Conservation (phyloP, 352 stramenopile genomes). For the Pythium myriotylum region DNA sequence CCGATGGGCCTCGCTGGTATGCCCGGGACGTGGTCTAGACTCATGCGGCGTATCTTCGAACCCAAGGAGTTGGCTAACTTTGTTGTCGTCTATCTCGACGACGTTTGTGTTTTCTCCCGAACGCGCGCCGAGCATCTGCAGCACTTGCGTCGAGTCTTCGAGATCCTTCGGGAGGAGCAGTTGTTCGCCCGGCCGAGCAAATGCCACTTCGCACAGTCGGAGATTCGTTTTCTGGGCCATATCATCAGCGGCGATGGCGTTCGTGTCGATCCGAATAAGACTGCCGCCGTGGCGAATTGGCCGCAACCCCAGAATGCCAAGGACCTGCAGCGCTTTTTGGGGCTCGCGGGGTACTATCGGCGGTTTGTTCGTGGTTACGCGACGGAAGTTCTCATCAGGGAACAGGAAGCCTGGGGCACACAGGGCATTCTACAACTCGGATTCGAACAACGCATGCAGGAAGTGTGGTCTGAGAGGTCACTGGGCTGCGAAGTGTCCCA, state of each 20-base stretch:
- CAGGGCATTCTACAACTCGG: too few relatives aligned
- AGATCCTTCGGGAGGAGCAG: slow-evolving; percentile 26
- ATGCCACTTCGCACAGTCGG: slow-evolving; percentile 14
- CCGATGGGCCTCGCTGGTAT: slow-evolving; percentile 46
- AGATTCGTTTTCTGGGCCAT: slow-evolving; percentile 21
- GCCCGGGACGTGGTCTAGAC: slow-evolving; percentile 38
- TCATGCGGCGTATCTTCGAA: slow-evolving; percentile 38
- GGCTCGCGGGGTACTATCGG: slow-evolving; percentile 28
- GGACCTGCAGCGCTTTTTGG: slow-evolving; percentile 26
- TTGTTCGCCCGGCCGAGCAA: slow-evolving; percentile 28
- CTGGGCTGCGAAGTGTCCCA: too few relatives aligned
- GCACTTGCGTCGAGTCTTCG: slow-evolving; percentile 16
- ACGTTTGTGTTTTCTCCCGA: slow-evolving; percentile 39
- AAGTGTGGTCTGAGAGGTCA: too few relatives aligned
- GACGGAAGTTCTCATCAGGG: too few relatives aligned
- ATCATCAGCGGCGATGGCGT: slow-evolving; percentile 14
- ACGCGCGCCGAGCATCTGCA: slow-evolving; percentile 27
- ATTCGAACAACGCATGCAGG: too few relatives aligned
- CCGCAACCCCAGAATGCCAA: slow-evolving; percentile 11
- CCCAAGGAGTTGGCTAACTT: slow-evolving; percentile 26
- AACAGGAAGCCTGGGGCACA: too few relatives aligned
- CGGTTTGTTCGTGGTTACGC: slow-evolving; percentile 25
- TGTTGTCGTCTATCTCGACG: slow-evolving; percentile 41
- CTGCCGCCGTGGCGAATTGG: slow-evolving; percentile 9
- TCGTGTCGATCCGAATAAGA: slow-evolving; percentile 15